A percentile compares a stretch with the other conserved stretches of the same genome.
These are phyloP conservation scores for Xylariaceae sp. DNA, from an alignment of 2,329 filamentous ascomycete species.

Conservation along the genomic window DNA sequence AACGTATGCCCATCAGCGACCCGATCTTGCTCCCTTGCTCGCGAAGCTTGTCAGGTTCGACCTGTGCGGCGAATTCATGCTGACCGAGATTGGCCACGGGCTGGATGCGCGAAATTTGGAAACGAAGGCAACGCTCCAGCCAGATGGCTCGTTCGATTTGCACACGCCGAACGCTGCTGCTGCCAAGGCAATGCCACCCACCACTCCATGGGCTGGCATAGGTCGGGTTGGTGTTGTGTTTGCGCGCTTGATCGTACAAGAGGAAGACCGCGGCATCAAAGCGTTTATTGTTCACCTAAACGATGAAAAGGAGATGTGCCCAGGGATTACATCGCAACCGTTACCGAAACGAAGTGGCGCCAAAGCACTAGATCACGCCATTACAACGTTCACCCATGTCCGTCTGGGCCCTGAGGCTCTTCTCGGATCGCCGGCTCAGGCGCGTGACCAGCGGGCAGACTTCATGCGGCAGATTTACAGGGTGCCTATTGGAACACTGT, in stretches of 20 bases:
- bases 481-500: slow-evolving; percentile 36
- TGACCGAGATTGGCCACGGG: slow-evolving; percentile 49
- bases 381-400: slow-evolving; percentile 44
- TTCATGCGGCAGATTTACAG: slow-evolving; percentile 39
- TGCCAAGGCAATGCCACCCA: slow-evolving; percentile 42
- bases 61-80: slow-evolving; percentile 43
- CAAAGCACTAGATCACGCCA: slow-evolving; percentile 39
- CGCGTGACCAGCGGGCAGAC: slow-evolving; percentile 30
- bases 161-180: slow-evolving; percentile 39
- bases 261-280: slow-evolving; percentile 36
- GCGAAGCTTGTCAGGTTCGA: slow-evolving; percentile 33
- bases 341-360: slow-evolving; percentile 39
- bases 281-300: slow-evolving; percentile 42
- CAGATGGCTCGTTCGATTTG: slow-evolving; percentile 37
- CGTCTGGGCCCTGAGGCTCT: slow-evolving; percentile 35
- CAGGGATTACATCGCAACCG: slow-evolving; percentile 36
- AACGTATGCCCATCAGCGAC: slow-evolving; percentile 20
- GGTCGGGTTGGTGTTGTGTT: slow-evolving; percentile 42
- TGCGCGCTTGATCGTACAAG: slow-evolving; percentile 39
- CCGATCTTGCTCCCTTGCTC: slow-evolving; percentile 26
- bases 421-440: slow-evolving; percentile 32
- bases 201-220: slow-evolving; percentile 32
- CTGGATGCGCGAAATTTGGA: slow-evolving; percentile 47
- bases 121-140: slow-evolving; percentile 44
- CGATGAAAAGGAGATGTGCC: slow-evolving; percentile 34